Evolutionary conservation across 257 asterid genomes (phyloP).

Genomic region (Nicotiana attenuata): DNA sequence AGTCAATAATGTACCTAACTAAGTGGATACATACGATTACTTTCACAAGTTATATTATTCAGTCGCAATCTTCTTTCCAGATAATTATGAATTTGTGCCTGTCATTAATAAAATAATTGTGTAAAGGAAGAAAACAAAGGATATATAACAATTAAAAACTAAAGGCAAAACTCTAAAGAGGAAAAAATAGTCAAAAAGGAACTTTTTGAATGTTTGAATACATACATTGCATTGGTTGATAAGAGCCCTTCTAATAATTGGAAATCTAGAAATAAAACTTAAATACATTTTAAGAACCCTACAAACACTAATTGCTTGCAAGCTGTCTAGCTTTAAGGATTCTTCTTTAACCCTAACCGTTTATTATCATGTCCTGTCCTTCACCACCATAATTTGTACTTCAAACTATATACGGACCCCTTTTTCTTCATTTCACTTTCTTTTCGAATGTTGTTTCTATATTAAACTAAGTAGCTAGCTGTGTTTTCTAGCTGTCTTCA

Average conservation of each 20-base stretch:
- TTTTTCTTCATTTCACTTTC: background rate
- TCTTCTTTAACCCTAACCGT: constrained; percentile 31
- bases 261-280: background rate
- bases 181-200: constrained; percentile 27
- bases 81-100: background rate
- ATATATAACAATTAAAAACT: background rate
- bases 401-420: constrained; percentile 40
- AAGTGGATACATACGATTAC: background rate
- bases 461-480: background rate
- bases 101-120: background rate
- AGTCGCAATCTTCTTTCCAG: background rate
- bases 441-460: background rate
- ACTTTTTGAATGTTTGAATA: constrained; percentile 29
- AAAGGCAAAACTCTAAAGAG: background rate
- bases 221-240: constrained; percentile 22
- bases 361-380: background rate
- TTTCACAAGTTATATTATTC: background rate
- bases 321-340: constrained; percentile 73
- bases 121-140: background rate
- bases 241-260: background rate
- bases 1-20: background rate
- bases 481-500: constrained; percentile 39
- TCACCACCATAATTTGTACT: constrained; percentile 33
- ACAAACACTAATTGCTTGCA: constrained; percentile 33
- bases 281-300: background rate